Evolutionary conservation across 2,329 filamentous ascomycete species (phyloP).

Genomic region (Salinomyces thailandicus): DNA sequence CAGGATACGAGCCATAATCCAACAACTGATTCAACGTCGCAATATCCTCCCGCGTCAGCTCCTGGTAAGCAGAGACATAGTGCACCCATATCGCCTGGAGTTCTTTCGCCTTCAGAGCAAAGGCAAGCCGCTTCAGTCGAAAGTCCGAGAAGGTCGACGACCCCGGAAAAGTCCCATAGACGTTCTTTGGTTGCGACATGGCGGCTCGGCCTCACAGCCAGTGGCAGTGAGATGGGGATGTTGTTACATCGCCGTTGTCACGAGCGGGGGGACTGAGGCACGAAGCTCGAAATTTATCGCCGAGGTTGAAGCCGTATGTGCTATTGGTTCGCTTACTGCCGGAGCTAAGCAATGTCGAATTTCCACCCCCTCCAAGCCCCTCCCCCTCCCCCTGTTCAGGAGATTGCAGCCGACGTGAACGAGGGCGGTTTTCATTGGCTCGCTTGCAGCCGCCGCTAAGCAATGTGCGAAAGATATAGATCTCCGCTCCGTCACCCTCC

Average conservation of each 20-base stretch:
- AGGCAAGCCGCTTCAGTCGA: constrained; percentile 36
- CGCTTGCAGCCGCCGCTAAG: neutral
- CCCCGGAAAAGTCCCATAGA: constrained; percentile 37
- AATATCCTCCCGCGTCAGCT: constrained; percentile 35
- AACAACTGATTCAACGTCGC: constrained; percentile 49
- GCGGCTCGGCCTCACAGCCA: neutral
- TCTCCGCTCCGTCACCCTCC: too few relatives aligned
- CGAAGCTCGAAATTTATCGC: neutral
- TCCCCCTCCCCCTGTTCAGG: too few relatives aligned
- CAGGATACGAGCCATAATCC: constrained; percentile 47
- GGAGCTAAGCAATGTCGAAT: neutral
- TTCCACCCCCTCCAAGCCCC: too few relatives aligned
- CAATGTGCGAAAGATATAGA: too few relatives aligned
- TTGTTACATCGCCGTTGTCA: neutral
- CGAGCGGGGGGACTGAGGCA: neutral
- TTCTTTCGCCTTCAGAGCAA: constrained; percentile 36
- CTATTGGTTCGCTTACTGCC: neutral
- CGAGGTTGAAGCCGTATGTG: neutral
- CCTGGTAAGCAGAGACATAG: constrained; percentile 37
- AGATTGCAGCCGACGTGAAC: too few relatives aligned
- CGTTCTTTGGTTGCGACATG: neutral
- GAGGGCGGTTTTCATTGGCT: too few relatives aligned
- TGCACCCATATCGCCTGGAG: constrained; percentile 43
- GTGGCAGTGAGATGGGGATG: neutral
- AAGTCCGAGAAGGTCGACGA: constrained; percentile 46